phyloP scores from a whole-genome alignment of 768 basidiomycete species.

The Boletales sp. region DNA sequence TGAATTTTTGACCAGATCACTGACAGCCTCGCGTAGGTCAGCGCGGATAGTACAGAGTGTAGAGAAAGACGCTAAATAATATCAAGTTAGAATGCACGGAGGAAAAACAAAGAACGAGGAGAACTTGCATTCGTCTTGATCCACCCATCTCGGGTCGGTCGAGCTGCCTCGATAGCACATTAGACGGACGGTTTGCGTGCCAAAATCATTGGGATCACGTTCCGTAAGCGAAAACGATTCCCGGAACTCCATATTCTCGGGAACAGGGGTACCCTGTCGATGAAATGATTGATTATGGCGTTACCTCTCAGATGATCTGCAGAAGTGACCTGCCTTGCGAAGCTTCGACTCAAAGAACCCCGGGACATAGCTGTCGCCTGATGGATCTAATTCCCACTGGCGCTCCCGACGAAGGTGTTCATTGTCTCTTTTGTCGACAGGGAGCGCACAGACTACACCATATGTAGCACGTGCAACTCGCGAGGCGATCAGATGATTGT shows the following conservation, averaged over 20 bases:
- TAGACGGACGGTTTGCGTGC: slow-evolving; percentile 2
- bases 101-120: too few relatives aligned
- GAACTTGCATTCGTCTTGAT: slow-evolving; percentile 9
- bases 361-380: slow-evolving; percentile 8
- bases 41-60: not conserved
- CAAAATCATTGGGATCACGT: not conserved
- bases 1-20: not conserved
- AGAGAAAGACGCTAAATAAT: slow-evolving; percentile 2
- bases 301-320: not conserved
- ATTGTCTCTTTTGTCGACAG: slow-evolving; percentile 5
- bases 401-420: slow-evolving; percentile 1
- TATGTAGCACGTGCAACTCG: slow-evolving; percentile 1
- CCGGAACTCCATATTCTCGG: slow-evolving; percentile 4
- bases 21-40: not conserved
- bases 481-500: not conserved
- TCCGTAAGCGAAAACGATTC: slow-evolving; percentile 10
- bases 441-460: not conserved
- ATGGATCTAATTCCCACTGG: not conserved
- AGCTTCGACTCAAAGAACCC: slow-evolving; percentile 11
- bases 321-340: slow-evolving; percentile 1
- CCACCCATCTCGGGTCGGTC: slow-evolving; percentile 8
- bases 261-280: slow-evolving; percentile 2
- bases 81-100: not conserved
- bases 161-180: slow-evolving; percentile 7
- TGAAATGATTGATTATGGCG: not conserved